Percentiles rank a stretch among this genome's conserved stretches.
phyloP scores from a whole-genome alignment of 1,284 basidiomycete species.

The Sphagnurus paluster region DNA sequence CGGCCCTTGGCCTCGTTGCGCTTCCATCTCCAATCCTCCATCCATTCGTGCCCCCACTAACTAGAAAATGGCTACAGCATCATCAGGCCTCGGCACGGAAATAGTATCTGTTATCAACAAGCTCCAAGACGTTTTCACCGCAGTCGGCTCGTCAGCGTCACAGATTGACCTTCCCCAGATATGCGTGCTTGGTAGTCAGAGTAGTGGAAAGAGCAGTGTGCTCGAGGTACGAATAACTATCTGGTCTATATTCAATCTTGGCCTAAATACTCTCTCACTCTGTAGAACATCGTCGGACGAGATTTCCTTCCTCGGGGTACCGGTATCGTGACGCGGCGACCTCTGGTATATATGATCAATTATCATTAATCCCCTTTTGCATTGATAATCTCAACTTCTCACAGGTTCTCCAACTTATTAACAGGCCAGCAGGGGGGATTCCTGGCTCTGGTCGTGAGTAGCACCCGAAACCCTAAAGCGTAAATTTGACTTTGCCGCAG shows the following conservation, averaged over 20 bases:
- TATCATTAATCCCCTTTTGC: constrained; percentile 8
- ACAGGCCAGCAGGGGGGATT: constrained; percentile 60
- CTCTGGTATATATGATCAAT: constrained; percentile 56
- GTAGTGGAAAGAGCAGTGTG: constrained; percentile 87
- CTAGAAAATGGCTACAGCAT: constrained; percentile 53
- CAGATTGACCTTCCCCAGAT: constrained; percentile 86
- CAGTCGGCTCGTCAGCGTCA: constrained; percentile 74
- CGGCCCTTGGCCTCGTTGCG: constrained; percentile 12
- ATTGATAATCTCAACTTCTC: neutral
- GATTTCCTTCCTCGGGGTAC: constrained; percentile 97
- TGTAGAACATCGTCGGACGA: constrained; percentile 93
- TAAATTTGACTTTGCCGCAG: constrained; percentile 26
- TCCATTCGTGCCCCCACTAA: constrained; percentile 17
- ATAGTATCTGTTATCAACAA: constrained; percentile 80
- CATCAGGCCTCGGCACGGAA: constrained; percentile 69
- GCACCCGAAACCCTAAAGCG: constrained; percentile 1
- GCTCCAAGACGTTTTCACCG: constrained; percentile 82
- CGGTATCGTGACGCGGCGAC: constrained; percentile 96
- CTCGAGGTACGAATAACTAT: constrained; percentile 60
- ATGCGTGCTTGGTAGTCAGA: constrained; percentile 84
- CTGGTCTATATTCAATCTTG: neutral
- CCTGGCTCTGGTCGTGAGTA: constrained; percentile 42
- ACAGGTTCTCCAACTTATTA: constrained; percentile 92
- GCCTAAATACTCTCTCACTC: constrained; percentile 5
- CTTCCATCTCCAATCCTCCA: constrained; percentile 6